Evolutionary conservation across 164 flowering plant genomes (phyloP).

Genomic region (Annona cherimola): DNA sequence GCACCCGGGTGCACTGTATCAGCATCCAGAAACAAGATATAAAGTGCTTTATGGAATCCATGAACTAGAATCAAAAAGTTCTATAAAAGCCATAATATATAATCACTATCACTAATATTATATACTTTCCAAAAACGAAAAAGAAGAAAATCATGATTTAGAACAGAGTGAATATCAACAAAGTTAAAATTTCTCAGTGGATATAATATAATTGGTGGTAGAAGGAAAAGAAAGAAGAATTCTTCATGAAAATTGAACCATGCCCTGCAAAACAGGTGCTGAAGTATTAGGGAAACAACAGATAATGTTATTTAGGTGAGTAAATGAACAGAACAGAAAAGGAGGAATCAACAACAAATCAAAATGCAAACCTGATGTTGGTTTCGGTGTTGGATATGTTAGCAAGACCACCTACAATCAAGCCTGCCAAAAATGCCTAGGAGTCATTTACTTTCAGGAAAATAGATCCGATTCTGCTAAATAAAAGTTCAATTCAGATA

Average conservation of each 20-base stretch:
- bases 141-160: not conserved
- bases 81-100: not conserved
- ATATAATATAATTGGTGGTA: conserved; percentile 99
- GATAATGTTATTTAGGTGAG: not conserved
- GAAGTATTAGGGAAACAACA: not conserved
- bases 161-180: not conserved
- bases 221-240: conserved; percentile 85
- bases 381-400: conserved; percentile 85
- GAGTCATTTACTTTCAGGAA: not conserved
- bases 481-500: not conserved
- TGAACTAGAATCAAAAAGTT: no score
- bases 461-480: not conserved
- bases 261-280: conserved; percentile 44
- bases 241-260: conserved; percentile 99
- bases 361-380: conserved; percentile 57
- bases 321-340: not conserved
- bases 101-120: not conserved
- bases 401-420: conserved; percentile 91
- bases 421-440: conserved; percentile 39
- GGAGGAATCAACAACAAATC: not conserved
- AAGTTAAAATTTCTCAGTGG: conserved; percentile 31
- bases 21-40: no score
- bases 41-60: no score
- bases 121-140: not conserved
- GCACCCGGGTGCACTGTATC: no score